phyloP scores from a whole-genome alignment of 805 yeast species.

The Cyberlindnera euphorbiae region DNA sequence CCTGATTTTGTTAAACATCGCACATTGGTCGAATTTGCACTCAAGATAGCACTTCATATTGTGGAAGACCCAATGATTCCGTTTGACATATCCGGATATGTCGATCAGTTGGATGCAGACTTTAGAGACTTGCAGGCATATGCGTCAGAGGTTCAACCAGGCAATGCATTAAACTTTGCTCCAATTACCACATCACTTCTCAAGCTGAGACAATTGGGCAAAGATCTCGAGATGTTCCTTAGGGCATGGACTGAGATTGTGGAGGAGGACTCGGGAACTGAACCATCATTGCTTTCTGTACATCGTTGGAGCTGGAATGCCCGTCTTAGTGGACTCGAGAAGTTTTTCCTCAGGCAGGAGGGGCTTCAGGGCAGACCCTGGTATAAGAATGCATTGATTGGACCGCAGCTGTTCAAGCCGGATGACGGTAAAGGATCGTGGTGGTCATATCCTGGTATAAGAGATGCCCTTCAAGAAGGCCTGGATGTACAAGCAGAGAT shows the following conservation, averaged over 20 bases:
- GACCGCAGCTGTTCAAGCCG: constrained; percentile 61
- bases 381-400: constrained; percentile 63
- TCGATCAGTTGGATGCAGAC: constrained; percentile 38
- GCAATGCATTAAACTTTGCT: constrained; percentile 26
- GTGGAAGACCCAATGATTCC: constrained; percentile 78
- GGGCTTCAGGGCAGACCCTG: constrained; percentile 49
- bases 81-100: constrained; percentile 47
- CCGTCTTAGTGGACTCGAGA: constrained; percentile 53
- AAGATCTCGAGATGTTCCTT: constrained; percentile 49
- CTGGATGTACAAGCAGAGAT: constrained; percentile 51
- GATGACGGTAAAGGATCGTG: constrained; percentile 39
- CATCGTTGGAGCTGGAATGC: constrained; percentile 80
- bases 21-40: constrained; percentile 50
- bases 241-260: constrained; percentile 60
- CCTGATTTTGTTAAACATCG: constrained; percentile 50
- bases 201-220: constrained; percentile 39
- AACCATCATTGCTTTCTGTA: constrained; percentile 67
- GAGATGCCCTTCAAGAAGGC: constrained; percentile 62
- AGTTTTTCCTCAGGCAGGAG: constrained; percentile 41
- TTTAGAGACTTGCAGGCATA: constrained; percentile 43
- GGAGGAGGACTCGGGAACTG: constrained; percentile 50
- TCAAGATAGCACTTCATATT: constrained; percentile 50
- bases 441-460: constrained; percentile 71
- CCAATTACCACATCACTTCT: constrained; percentile 28
- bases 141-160: constrained; percentile 23